Conservation (phyloP, 805 yeast genomes). For the Ogataea nitratoaversa region DNA sequence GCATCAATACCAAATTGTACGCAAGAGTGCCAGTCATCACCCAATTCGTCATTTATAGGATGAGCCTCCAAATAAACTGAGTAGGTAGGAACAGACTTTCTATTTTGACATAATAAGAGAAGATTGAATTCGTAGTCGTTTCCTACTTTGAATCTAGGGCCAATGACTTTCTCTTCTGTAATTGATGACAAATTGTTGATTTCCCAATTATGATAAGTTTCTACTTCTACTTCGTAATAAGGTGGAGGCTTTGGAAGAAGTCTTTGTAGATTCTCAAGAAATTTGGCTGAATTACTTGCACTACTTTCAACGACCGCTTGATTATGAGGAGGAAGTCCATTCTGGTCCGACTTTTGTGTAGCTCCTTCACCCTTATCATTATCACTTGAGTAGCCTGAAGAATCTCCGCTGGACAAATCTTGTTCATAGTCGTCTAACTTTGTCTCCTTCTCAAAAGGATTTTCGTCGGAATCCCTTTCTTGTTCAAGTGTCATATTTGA, state of each 20-base stretch:
- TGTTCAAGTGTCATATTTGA: not conserved
- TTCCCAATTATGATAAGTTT: constrained; percentile 37
- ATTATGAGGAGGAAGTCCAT: constrained; percentile 1
- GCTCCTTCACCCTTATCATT: constrained; percentile 10
- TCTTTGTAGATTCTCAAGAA: constrained; percentile 14
- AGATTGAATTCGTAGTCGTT: constrained; percentile 59
- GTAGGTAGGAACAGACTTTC: constrained; percentile 54
- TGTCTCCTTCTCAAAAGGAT: constrained; percentile 1
- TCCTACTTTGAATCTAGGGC: constrained; percentile 53
- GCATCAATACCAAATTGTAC: constrained; percentile 84
- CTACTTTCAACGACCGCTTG: not conserved
- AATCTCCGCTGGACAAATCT: constrained; percentile 19
- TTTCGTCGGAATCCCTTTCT: not conserved
- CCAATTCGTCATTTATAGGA: constrained; percentile 19
- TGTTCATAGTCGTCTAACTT: constrained; percentile 14
- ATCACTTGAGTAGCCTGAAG: constrained; percentile 20
- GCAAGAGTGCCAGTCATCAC: constrained; percentile 73
- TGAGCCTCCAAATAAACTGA: constrained; percentile 82
- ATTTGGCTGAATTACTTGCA: constrained; percentile 18
- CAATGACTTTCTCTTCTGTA: constrained; percentile 31
- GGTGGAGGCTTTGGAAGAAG: constrained; percentile 25
- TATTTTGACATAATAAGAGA: constrained; percentile 67
- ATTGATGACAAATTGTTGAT: constrained; percentile 30
- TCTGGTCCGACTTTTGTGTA: constrained; percentile 1
- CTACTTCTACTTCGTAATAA: constrained; percentile 29